Conservation (phyloP, 2,329 filamentous ascomycete genomes). For the Fusarium sp. region DNA sequence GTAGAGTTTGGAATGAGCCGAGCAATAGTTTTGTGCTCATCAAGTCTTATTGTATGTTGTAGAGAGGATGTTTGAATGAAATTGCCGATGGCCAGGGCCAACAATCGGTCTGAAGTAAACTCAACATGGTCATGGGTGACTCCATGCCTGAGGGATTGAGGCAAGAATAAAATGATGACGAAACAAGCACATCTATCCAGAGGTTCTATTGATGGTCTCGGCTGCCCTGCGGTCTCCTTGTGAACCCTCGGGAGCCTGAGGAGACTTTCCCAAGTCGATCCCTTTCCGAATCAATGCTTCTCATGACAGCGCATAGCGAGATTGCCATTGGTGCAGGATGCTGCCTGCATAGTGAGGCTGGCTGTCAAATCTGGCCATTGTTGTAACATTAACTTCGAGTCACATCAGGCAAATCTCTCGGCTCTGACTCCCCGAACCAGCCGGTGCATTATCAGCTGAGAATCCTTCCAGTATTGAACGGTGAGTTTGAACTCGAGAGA, state of each 20-base stretch:
- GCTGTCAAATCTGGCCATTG: constrained; percentile 16
- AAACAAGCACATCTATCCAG: not conserved
- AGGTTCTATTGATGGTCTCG: not conserved
- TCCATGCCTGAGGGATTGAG: not conserved
- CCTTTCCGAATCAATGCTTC: not conserved
- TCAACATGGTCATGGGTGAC: not conserved
- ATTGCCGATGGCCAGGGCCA: not conserved
- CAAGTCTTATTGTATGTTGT: not conserved
- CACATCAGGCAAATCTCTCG: constrained; percentile 15
- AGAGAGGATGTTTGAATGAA: not conserved
- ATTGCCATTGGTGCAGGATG: constrained; percentile 11
- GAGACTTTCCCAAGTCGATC: not conserved
- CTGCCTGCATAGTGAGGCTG: constrained; percentile 41
- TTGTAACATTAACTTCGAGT: constrained; percentile 20
- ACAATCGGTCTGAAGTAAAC: not conserved
- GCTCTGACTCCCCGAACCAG: constrained; percentile 18
- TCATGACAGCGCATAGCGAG: not conserved
- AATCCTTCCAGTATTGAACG: not conserved
- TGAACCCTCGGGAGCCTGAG: not conserved
- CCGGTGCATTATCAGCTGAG: constrained; percentile 15
- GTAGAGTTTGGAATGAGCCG: not conserved
- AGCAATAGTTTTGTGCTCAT: not conserved
- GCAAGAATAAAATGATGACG: not conserved
- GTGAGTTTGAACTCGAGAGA: not conserved
- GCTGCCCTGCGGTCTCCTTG: not conserved